Percentiles rank a stretch among this genome's conserved stretches.
Conservation (phyloP, 148 eudicot species). For the Simmondsia chinensis region DNA sequence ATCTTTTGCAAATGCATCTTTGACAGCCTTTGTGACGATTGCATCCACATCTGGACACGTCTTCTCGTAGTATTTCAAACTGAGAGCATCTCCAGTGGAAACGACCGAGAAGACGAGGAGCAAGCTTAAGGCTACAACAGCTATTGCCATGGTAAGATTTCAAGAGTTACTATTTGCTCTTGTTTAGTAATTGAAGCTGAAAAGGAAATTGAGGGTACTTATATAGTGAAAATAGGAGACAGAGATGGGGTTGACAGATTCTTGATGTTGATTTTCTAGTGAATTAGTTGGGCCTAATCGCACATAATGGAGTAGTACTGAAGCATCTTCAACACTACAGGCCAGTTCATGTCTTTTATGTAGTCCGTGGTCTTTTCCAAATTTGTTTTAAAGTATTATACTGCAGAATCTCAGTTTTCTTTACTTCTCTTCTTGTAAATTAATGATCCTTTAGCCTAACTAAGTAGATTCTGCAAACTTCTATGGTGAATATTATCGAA, state of each 20-base stretch:
- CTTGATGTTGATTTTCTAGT: slow-evolving; percentile 19
- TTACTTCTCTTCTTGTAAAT: background rate
- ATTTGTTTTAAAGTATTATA: background rate
- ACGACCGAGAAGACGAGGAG: slow-evolving; percentile 20
- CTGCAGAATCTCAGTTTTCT: background rate
- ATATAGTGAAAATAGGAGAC: slow-evolving; percentile 17
- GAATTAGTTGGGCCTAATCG: slow-evolving; percentile 39
- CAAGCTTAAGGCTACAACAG: slow-evolving; percentile 19
- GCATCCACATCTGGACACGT: slow-evolving; percentile 59
- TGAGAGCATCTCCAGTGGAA: slow-evolving; percentile 34
- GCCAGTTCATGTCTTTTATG: slow-evolving; percentile 11
- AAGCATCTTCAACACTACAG: slow-evolving; percentile 24
- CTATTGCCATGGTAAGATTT: slow-evolving; percentile 26
- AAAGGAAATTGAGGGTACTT: slow-evolving; percentile 11
- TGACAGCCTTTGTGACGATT: slow-evolving; percentile 30
- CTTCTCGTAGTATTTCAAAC: slow-evolving; percentile 51
- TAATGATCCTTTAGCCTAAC: background rate
- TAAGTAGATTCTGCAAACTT: too few species aligned
- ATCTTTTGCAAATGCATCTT: slow-evolving; percentile 31
- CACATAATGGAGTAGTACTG: slow-evolving; percentile 28
- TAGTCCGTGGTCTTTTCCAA: background rate
- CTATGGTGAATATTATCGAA: too few species aligned
- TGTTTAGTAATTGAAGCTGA: slow-evolving; percentile 9
- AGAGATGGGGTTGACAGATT: slow-evolving; percentile 16
- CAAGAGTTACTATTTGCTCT: background rate